Evolutionary conservation across 306 rosid species (phyloP).

Genomic region (Spatholobus suberectus): DNA sequence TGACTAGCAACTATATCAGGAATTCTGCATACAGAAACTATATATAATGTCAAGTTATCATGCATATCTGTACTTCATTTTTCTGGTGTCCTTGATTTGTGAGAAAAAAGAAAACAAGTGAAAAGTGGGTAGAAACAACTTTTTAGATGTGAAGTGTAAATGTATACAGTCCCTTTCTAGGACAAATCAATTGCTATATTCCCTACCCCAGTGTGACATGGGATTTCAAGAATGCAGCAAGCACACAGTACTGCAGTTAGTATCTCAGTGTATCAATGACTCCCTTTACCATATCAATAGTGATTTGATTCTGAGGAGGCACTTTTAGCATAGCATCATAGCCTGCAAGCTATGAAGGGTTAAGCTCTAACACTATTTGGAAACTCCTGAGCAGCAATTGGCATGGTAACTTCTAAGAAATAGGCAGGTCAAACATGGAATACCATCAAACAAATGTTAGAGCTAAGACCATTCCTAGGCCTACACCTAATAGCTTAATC

Average conservation of each 20-base stretch:
- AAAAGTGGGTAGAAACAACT: constrained; percentile 15
- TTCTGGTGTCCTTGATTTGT: constrained; percentile 28
- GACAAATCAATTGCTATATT: constrained; percentile 16
- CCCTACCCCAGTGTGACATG: background rate
- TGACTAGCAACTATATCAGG: constrained; percentile 35
- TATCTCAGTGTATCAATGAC: background rate
- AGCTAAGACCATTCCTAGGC: background rate
- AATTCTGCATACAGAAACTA: constrained; percentile 29
- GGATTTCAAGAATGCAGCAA: constrained; percentile 22
- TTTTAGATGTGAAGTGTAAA: constrained; percentile 23
- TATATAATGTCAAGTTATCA: constrained; percentile 11
- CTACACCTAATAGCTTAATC: background rate
- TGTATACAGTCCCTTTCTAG: constrained; percentile 10
- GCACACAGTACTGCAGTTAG: background rate
- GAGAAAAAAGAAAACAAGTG: constrained; percentile 26
- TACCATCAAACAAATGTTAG: background rate
- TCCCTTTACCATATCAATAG: constrained; percentile 4
- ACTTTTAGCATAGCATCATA: constrained; percentile 6
- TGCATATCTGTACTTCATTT: constrained; percentile 19
- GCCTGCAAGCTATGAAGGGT: constrained; percentile 33
- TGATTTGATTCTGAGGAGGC: constrained; percentile 6
- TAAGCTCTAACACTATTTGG: constrained; percentile 17
- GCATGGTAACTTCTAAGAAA: constrained; percentile 13
- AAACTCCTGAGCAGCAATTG: constrained; percentile 26
- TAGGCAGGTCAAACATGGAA: constrained; percentile 6